Conservation (phyloP, 2,329 filamentous ascomycete genomes). For the Colletotrichum spinosum region DNA sequence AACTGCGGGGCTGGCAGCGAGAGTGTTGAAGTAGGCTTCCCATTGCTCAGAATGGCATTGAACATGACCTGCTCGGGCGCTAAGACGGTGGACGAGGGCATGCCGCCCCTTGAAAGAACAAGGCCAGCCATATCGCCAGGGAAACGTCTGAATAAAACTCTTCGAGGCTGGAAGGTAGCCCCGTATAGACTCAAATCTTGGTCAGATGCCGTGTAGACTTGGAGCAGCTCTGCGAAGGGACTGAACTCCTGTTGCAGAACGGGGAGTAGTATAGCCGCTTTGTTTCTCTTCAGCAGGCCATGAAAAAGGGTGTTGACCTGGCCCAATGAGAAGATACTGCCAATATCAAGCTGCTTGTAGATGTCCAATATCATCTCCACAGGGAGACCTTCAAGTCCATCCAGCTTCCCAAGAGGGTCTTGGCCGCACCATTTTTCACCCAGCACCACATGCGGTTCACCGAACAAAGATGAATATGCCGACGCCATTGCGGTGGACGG, state of each 20-base stretch:
- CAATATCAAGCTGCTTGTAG: conserved; percentile 57
- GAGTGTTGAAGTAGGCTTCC: conserved; percentile 2
- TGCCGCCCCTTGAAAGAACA: conserved; percentile 32
- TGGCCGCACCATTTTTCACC: neutral
- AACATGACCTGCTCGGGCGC: conserved; percentile 7
- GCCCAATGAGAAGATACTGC: conserved; percentile 54
- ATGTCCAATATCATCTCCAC: conserved; percentile 62
- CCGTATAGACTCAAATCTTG: conserved; percentile 48
- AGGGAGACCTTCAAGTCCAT: conserved; percentile 49
- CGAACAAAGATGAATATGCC: conserved; percentile 24
- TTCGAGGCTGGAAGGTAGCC: conserved; percentile 52
- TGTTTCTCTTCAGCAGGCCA: conserved; percentile 54
- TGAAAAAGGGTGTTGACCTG: conserved; percentile 51
- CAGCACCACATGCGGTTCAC: neutral
- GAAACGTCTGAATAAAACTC: conserved; percentile 52
- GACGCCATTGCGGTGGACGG: conserved; percentile 8
- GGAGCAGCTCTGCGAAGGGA: conserved; percentile 59
- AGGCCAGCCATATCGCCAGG: conserved; percentile 45
- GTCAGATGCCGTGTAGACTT: conserved; percentile 56
- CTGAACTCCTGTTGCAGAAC: conserved; percentile 56
- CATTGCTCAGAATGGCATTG: neutral
- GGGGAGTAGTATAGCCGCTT: conserved; percentile 54
- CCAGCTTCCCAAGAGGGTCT: conserved; percentile 23
- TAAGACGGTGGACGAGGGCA: neutral
- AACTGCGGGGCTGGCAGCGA: conserved; percentile 37